Conservation (phyloP, 1,284 basidiomycete genomes). For the Fomitopsis pinicola region DNA sequence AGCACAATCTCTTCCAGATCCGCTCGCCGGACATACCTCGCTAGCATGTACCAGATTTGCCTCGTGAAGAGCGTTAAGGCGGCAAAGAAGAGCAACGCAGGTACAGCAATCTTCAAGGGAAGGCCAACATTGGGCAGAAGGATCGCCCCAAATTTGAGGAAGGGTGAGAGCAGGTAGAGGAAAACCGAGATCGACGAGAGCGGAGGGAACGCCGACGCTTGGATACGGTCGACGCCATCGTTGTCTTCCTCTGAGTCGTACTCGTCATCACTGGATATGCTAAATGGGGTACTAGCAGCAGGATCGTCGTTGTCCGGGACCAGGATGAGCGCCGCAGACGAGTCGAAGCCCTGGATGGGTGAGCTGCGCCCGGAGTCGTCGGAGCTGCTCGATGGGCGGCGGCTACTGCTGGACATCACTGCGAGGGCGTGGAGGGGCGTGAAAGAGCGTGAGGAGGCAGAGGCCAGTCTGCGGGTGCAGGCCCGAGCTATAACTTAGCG, state of each 20-base stretch:
- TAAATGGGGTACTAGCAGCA: conserved; percentile 34
- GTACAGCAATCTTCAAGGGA: conserved; percentile 46
- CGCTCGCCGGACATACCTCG: conserved; percentile 58
- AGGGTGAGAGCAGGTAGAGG: conserved; percentile 64
- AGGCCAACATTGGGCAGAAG: conserved; percentile 43
- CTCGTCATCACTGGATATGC: conserved; percentile 50
- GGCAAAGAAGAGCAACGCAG: conserved; percentile 51
- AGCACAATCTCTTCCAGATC: conserved; percentile 62
- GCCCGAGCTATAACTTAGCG: conserved; percentile 2
- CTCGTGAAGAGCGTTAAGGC: conserved; percentile 54
- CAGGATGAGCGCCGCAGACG: conserved; percentile 54
- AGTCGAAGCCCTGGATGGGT: conserved; percentile 26
- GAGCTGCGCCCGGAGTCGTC: conserved; percentile 22
- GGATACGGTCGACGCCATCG: conserved; percentile 36
- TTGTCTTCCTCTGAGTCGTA: conserved; percentile 44
- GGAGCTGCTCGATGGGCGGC: conserved; percentile 21
- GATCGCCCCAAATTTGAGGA: conserved; percentile 66
- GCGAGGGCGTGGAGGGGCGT: not conserved
- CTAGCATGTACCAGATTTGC: conserved; percentile 72
- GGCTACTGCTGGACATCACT: conserved; percentile 8
- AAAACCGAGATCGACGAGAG: conserved; percentile 56
- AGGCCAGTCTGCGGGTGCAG: conserved; percentile 5
- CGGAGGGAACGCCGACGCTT: conserved; percentile 42
- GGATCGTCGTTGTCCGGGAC: conserved; percentile 46
- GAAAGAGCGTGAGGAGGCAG: not conserved